These are phyloP conservation scores for Eucalyptus globulus DNA, from an alignment of 345 rosid species.

Conservation along the genomic window DNA sequence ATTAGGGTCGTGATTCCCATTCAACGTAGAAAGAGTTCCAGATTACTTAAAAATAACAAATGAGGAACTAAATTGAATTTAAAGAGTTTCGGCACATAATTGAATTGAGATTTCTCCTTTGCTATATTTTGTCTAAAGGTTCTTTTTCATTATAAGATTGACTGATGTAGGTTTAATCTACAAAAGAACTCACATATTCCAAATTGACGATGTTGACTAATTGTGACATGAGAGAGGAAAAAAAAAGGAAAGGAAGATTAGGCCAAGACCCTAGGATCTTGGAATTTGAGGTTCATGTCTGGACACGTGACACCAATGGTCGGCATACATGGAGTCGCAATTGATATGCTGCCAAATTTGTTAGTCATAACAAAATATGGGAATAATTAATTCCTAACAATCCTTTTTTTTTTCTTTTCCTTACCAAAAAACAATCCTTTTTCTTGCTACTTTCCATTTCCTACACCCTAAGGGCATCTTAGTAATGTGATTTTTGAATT, in stretches of 20 bases:
- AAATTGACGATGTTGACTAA: rapidly evolving
- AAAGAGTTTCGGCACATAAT: background rate
- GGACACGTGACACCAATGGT: background rate
- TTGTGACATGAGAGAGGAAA: background rate
- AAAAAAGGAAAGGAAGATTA: background rate
- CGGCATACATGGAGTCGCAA: background rate
- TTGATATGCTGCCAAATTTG: background rate
- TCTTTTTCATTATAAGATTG: rapidly evolving
- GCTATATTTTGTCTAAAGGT: background rate
- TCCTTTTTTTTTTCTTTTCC: background rate
- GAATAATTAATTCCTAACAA: background rate
- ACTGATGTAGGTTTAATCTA: rapidly evolving
- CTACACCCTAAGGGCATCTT: background rate
- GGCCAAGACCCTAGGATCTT: background rate
- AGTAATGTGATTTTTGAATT: background rate
- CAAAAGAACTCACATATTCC: too few relatives aligned
- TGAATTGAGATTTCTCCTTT: background rate
- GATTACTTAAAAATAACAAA: background rate
- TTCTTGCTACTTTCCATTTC: background rate
- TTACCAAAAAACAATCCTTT: background rate
- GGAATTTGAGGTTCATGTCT: background rate
- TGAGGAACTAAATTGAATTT: background rate
- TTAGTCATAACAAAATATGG: background rate
- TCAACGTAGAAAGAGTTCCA: background rate
- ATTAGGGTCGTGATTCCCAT: background rate